These are phyloP conservation scores for Phlebopus sp. DNA, from an alignment of 1,284 basidiomycete species.

Conservation along the genomic window DNA sequence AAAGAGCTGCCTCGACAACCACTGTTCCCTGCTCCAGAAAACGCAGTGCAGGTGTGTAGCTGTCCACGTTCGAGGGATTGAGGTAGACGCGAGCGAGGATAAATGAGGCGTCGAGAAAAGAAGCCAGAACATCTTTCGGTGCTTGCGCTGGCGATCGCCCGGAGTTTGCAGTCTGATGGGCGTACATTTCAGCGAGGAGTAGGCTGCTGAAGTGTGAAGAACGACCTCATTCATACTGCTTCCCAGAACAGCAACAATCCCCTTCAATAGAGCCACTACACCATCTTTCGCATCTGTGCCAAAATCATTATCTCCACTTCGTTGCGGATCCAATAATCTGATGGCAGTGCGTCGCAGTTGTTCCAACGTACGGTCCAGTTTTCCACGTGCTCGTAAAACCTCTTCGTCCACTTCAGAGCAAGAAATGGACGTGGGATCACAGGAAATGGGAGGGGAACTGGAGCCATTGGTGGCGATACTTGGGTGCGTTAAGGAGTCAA, in stretches of 20 bases:
- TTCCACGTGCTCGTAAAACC: slow-evolving; percentile 39
- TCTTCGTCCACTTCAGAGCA: slow-evolving; percentile 22
- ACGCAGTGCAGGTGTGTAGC: slow-evolving; percentile 47
- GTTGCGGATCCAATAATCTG: slow-evolving; percentile 41
- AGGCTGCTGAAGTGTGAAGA: slow-evolving; percentile 4
- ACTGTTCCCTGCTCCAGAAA: slow-evolving; percentile 45
- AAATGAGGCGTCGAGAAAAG: slow-evolving; percentile 61
- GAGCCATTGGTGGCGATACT: slow-evolving; percentile 2
- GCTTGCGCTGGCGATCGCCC: slow-evolving; percentile 5
- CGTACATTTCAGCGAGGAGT: not conserved
- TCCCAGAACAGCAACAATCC: slow-evolving; percentile 21
- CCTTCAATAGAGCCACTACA: slow-evolving; percentile 20
- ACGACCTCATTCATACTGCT: slow-evolving; percentile 26
- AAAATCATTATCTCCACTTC: slow-evolving; percentile 8
- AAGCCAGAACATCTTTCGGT: slow-evolving; percentile 41
- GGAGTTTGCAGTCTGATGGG: slow-evolving; percentile 27
- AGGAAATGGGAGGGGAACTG: not conserved
- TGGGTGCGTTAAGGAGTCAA: slow-evolving; percentile 11
- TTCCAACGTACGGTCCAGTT: slow-evolving; percentile 59
- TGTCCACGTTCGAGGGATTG: slow-evolving; percentile 44
- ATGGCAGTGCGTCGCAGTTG: slow-evolving; percentile 49
- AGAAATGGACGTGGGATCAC: not conserved
- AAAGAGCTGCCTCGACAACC: slow-evolving; percentile 30
- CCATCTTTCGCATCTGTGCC: slow-evolving; percentile 6
- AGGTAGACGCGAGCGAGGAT: slow-evolving; percentile 52